phyloP scores from a whole-genome alignment of 140 eudicot genomes.

The Bidens hawaiensis region DNA sequence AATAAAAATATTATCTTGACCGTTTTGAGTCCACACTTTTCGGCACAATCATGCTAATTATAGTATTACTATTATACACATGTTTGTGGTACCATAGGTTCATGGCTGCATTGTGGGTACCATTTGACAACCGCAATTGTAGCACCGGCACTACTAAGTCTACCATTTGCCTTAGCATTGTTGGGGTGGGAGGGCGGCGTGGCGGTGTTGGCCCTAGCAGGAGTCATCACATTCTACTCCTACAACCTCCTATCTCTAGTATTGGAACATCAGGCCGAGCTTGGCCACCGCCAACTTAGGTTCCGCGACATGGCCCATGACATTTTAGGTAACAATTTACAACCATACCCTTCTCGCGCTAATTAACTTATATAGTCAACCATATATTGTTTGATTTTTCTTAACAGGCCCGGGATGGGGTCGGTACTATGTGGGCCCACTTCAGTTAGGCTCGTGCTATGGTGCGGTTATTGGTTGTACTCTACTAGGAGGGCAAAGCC shows the following conservation, averaged over 20 bases:
- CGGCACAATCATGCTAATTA: background rate
- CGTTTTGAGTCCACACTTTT: no score
- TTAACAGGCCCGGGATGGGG: constrained; percentile 77
- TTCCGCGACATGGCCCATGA: constrained; percentile 79
- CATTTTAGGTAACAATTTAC: constrained; percentile 49
- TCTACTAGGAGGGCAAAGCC: constrained; percentile 78
- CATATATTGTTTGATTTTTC: background rate
- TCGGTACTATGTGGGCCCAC: constrained; percentile 67
- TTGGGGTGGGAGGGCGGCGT: constrained; percentile 74
- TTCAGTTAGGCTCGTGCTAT: constrained; percentile 60
- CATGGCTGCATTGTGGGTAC: constrained; percentile 86
- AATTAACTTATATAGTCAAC: background rate
- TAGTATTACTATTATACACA: no score
- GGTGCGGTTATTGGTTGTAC: constrained; percentile 58
- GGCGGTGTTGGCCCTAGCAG: constrained; percentile 32
- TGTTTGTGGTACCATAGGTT: constrained; percentile 31
- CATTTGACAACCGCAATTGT: constrained; percentile 86
- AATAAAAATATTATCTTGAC: no score
- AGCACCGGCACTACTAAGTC: constrained; percentile 73
- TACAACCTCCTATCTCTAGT: constrained; percentile 62
- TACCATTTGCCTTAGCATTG: constrained; percentile 59
- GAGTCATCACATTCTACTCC: constrained; percentile 63
- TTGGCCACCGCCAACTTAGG: constrained; percentile 68
- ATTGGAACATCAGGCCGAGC: constrained; percentile 64
- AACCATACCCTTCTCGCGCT: background rate